phyloP scores from a whole-genome alignment of 176 grass and related monocot species.

The Lolium perenne region DNA sequence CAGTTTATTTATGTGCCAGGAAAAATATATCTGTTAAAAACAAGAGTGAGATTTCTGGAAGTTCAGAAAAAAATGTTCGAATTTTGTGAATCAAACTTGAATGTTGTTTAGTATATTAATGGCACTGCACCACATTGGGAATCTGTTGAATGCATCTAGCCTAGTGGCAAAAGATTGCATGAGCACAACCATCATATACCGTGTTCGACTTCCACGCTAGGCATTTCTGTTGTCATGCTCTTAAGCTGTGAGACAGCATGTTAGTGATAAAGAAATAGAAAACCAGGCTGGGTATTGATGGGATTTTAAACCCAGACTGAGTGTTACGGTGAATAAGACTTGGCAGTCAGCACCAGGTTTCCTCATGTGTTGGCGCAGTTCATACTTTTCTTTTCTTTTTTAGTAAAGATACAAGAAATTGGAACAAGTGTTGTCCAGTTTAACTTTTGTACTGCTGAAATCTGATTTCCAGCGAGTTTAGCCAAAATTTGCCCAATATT shows the following conservation, averaged over 20 bases:
- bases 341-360: neutral
- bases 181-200: neutral
- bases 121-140: neutral
- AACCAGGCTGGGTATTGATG: neutral
- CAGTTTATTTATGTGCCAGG: neutral
- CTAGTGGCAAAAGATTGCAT: neutral
- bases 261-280: neutral
- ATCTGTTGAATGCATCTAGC: slow-evolving; percentile 6
- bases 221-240: neutral
- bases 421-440: neutral
- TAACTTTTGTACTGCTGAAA: neutral
- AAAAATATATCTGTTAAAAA: slow-evolving; percentile 12
- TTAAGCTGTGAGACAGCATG: neutral
- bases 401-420: neutral
- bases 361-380: neutral
- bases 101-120: neutral
- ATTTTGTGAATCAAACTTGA: slow-evolving; percentile 10
- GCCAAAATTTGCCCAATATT: neutral
- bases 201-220: neutral
- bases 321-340: neutral
- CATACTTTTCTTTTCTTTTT: neutral
- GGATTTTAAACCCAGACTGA: neutral
- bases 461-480: neutral
- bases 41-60: neutral
- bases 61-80: neutral